Conservation (phyloP, 73 alveolate species). For the Stentor roeselii region DNA sequence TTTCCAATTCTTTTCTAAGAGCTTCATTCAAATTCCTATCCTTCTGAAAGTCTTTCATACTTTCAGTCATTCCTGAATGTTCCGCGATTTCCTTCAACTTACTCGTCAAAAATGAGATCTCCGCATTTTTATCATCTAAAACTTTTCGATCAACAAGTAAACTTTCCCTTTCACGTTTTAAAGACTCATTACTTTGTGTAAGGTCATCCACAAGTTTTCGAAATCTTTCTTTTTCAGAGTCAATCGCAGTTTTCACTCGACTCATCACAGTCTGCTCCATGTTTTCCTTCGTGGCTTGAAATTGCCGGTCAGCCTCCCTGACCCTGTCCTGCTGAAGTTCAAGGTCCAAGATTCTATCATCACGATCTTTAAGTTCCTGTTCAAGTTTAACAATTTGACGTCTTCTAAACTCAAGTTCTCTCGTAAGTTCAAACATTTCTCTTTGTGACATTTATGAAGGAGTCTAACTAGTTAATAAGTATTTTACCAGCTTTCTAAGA, state of each 20-base stretch:
- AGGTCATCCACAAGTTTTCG: conserved; percentile 30
- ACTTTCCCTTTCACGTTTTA: conserved; percentile 42
- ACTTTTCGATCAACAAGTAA: conserved; percentile 49
- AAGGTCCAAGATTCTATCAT: conserved; percentile 8
- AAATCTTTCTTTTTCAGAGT: conserved; percentile 51
- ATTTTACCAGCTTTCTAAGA: no score
- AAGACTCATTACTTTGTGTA: conserved; percentile 50
- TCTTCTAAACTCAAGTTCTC: conserved; percentile 17
- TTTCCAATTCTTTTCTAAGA: conserved; percentile 47
- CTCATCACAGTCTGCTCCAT: conserved; percentile 40
- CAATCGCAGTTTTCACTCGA: conserved; percentile 44
- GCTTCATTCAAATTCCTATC: conserved; percentile 53
- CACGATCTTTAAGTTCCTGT: conserved; percentile 22
- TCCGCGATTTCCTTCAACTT: conserved; percentile 60
- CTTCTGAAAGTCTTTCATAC: conserved; percentile 53
- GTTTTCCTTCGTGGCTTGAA: not conserved
- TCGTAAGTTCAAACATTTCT: not conserved
- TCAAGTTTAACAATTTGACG: conserved; percentile 23
- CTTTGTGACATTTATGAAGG: no score
- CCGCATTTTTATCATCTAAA: conserved; percentile 49
- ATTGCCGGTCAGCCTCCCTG: conserved; percentile 22
- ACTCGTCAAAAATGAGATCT: conserved; percentile 52
- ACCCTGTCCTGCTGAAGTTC: not conserved
- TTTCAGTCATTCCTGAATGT: conserved; percentile 49
- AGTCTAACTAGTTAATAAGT: no score